Evolutionary conservation across 257 asterid species (phyloP), one percentile per base, ranked within the genome.

Genomic region (Salvia splendens): DNA sequence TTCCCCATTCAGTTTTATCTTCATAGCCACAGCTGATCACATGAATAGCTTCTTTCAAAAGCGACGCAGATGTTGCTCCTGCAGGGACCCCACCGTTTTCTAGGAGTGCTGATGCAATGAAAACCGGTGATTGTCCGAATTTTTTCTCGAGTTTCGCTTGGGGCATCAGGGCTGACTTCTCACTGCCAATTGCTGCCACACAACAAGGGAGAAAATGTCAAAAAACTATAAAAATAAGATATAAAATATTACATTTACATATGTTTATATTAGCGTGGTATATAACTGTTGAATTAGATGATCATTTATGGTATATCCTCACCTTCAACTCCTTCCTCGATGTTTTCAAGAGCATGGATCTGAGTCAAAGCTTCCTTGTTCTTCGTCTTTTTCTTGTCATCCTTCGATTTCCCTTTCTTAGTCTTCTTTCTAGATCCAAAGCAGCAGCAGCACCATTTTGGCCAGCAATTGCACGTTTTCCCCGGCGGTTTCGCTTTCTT

Each of bases 1-100:
- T 87, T 59, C 95, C 95, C 95, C 95, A 87, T 66, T 87, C 92
- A 0, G 95, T 60, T 81, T 87, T 87, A 71, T 83, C 95, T 78
- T 87, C 95, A 10, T 79, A 87, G 24, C 95, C 91, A 64, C 89
- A 82, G 58, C 87, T 80, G 35, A 85, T 83, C 63, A 83, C 92
- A 46, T 86, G 92, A 56, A 86, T 83, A 55, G 92, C 83, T 78
- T 86, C 89, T 73, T 81, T 86, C 72, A 86, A 71, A 71, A 83
- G 89, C 28, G 92, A 79, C 6, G 84, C 89, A 3, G 92, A 82
- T 0, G 92, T 47, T 55, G 86, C 85, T 41, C 80, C 86, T 3
- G 74, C 73, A 36, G 84, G 87, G 64, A 86, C 81, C 24, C 92
- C 92, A 3, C 87, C 92, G 1, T 83, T 81, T 68, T 83, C 92